Evolutionary conservation across 1,139 yeast species (phyloP).

Genomic region (Chernovozyma sophiae-reginae): DNA sequence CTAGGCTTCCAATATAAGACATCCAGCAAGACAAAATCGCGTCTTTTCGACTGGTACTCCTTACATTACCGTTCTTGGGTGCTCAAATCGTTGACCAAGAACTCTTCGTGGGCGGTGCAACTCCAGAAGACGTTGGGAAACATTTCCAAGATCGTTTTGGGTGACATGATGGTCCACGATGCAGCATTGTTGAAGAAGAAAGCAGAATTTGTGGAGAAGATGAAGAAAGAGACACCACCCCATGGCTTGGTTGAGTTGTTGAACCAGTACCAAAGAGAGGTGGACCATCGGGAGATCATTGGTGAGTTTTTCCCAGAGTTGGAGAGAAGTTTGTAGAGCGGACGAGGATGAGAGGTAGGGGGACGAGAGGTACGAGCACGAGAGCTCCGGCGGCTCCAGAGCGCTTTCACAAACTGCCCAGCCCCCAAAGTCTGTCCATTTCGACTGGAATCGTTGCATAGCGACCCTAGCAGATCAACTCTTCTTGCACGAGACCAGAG

Average conservation of each 20-base stretch:
- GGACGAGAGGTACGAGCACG: no score
- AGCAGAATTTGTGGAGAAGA: constrained; percentile 29
- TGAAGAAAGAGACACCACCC: constrained; percentile 6
- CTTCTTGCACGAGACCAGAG: no score
- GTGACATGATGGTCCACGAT: constrained; percentile 38
- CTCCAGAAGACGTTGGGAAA: constrained; percentile 38
- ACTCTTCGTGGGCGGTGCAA: constrained; percentile 40
- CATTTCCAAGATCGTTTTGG: constrained; percentile 37
- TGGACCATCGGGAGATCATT: background rate
- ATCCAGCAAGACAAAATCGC: constrained; percentile 13
- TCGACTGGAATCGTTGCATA: no score
- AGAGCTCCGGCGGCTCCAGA: no score
- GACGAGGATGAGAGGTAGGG: background rate
- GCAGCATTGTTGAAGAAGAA: constrained; percentile 19
- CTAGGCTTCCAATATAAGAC: constrained; percentile 42
- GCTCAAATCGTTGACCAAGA: constrained; percentile 37
- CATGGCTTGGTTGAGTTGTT: constrained; percentile 7
- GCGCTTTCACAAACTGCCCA: no score
- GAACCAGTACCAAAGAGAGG: constrained; percentile 1
- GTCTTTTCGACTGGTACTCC: constrained; percentile 54
- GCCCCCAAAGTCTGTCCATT: no score
- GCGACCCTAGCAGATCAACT: no score
- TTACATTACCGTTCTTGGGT: constrained; percentile 51
- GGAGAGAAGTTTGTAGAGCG: background rate
- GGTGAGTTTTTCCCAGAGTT: constrained; percentile 2